Evolutionary conservation across 1,139 yeast species (phyloP), one percentile per base, ranked within the genome.

Genomic region (Candida tropicalis): DNA sequence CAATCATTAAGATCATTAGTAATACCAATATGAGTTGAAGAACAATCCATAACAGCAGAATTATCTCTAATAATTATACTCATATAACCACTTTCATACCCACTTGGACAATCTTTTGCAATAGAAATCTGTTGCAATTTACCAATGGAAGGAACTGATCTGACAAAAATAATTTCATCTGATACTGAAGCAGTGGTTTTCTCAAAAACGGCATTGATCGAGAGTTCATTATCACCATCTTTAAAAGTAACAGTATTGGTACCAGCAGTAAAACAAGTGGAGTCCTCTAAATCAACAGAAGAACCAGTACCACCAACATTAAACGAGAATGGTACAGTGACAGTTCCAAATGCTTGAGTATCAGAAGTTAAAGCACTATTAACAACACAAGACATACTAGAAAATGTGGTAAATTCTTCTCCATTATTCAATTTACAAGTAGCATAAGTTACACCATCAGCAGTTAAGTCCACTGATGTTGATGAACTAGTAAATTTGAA

Each of bases 31-130:
- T 55, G 53, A 8, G 52, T 43, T 1, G 53, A 32, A 8, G 46
- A 24, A 48, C 68, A 63, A 43, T 62, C 41, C 18, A 40, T 18
- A 12, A 86, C 93, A 27, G 87, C 95, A 50, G 53, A 8, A 43
- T 44, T 24, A 52, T 51, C 8, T 52, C 54, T 56, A 3, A 52
- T 55, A 26, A 53, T 52, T 9, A 53, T 43, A 2, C 53, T 32
- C 10, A 47, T 24, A 48, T 67, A 63, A 42, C 62, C 40, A 32
- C 27, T 24, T 22, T 86, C 93, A 69, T 56, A 54, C 11, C 68
- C 67, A 13, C 38, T 42, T 2, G 50, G 35, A 55, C 67, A 64
- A n/a, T 35, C 22, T 5, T 50, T 51, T 16, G 63, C 63, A n/a
- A 57, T 36, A 3, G 53, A 16, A 26, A 39, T 51, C 8, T 39